A percentile compares a stretch with the other conserved stretches of the same genome.
Conservation (phyloP, 768 basidiomycete genomes). For the Boletus sensibilis region DNA sequence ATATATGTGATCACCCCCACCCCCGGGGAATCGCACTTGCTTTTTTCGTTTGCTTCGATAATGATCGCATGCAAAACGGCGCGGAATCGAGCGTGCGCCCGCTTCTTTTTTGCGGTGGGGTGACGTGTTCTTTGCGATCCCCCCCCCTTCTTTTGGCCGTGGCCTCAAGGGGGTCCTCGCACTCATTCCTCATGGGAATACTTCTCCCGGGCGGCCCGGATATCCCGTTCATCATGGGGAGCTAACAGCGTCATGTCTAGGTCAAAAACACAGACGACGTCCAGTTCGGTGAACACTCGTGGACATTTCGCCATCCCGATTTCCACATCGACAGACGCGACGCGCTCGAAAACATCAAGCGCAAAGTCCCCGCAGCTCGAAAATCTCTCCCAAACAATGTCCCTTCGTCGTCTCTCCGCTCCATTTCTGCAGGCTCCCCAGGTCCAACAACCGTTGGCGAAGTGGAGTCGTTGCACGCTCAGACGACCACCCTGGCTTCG, state of each 20-base stretch:
- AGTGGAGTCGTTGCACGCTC: constrained; percentile 27
- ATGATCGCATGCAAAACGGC: constrained; percentile 11
- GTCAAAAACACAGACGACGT: constrained; percentile 86
- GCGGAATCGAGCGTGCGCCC: constrained; percentile 14
- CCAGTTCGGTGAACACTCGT: constrained; percentile 61
- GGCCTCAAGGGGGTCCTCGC: constrained; percentile 12
- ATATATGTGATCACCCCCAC: not conserved
- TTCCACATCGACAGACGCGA: constrained; percentile 52
- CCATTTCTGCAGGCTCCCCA: constrained; percentile 28
- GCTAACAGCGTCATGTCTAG: constrained; percentile 23
- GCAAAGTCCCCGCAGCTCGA: constrained; percentile 47
- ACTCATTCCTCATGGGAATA: not conserved
- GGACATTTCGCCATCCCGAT: constrained; percentile 55
- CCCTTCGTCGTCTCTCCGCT: constrained; percentile 29
- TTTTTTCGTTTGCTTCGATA: constrained; percentile 12
- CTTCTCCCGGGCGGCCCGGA: not conserved
- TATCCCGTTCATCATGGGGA: not conserved
- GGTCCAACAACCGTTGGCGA: constrained; percentile 24
- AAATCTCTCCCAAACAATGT: constrained; percentile 28
- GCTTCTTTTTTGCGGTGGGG: constrained; percentile 10
- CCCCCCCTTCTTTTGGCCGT: constrained; percentile 7
- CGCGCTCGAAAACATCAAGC: constrained; percentile 65
- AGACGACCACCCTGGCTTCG: constrained; percentile 30
- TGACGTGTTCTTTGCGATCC: constrained; percentile 10
- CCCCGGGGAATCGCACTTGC: not conserved